Evolutionary conservation across 441 rosid species (phyloP), one percentile per base, ranked within the genome.

Genomic region (Corymbia citriodora): DNA sequence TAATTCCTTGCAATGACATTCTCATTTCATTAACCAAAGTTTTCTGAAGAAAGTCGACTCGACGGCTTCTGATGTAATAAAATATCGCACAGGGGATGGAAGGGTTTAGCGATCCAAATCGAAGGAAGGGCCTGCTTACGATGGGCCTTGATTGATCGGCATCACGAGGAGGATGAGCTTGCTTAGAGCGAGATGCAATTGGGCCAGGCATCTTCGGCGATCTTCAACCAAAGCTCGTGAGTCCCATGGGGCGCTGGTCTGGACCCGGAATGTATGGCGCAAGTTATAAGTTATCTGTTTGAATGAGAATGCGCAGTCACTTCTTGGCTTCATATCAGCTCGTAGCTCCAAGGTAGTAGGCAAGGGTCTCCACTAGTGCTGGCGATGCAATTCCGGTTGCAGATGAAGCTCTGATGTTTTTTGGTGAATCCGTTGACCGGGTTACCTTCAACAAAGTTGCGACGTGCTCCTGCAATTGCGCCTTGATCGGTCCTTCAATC

Each of bases 321-420:
- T 70, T 70, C 81, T 70, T 5, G 81, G 0, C 7, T 70, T 70
- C 45, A 70, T 0, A 9, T 70, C 79, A 33, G 79, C 45, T 70
- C 45, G 23, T 23, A 70, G 45, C 79, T 70, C 79, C 79, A 57
- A 17, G 23, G 23, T 0, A 4, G 45, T 31, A 40, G 45, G 45
- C 0, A 25, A 70, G 48, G 81, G 45, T 33, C 81, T 17, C 12
- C 40, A 16, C 79, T 0, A 31, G 79, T 2, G 12, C 81, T 33
- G 0, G 81, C 45, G 45, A 70, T 70, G 81, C 45, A 68, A 33
- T 70, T 18, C 40, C 45, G 9, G 19, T 31, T 33, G 25, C 81
- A 17, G 81, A 70, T 9, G 25, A 70, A 70, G 81, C 81, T 70
- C 81, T 9, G 23, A 70, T 7, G 45, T 31, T 70, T 18, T 17